Base-by-base conservation (phyloP, 2,329 filamentous ascomycete genomes). In the Colletotrichum nymphaeae region DNA sequence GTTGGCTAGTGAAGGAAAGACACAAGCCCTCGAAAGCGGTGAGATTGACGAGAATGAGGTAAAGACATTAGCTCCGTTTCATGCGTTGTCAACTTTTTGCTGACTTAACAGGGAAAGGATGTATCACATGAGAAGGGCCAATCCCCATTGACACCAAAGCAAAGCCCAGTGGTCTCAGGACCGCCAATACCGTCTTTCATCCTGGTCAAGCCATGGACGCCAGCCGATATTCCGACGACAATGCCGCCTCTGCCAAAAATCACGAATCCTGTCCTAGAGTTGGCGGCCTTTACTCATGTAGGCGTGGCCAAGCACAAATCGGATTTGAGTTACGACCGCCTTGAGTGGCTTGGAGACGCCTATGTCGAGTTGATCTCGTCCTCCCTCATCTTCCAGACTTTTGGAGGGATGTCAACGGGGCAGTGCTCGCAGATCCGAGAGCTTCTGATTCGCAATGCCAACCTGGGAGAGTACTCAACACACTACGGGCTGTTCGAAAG, bases 281-380 rank as follows among this genome's bases (percentile, higher is more conserved):
- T 83, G 30, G 88, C 91, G 19, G 90, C 91, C 12, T 93, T 95
- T 78, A 94, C 89, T 1, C 94, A 96, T 77, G 84, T 87, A 1
- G 91, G 90, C 1, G 79, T 85, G 67, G 78, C 78, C 4, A 66
- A 65, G 35, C 77, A 78, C 30, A 82, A 81, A 63, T 78, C 79
- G 35, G 83, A 85, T 57, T 80, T 85, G 65, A 88, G 86, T 78
- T 98, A 98, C 81, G 95, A 98, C 78, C 90, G 91, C 22, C 89
- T 98, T 7, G 96, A 98, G 82, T 95, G 96, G 84, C 87, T 98
- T 8, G 96, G 96, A 7, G 96, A 98, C 80, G 93, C 94, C 24
- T 96, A 96, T 77, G 86, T 97, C 64, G 93, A 97, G 78, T 84
- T 95, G 64, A 91, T 95, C 59, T 90, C 95, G 6, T 92, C 93